Percentiles rank a stretch among this genome's conserved stretches.
phyloP scores from a whole-genome alignment of 495 filamentous ascomycete species.

The Immersiella caudata region DNA sequence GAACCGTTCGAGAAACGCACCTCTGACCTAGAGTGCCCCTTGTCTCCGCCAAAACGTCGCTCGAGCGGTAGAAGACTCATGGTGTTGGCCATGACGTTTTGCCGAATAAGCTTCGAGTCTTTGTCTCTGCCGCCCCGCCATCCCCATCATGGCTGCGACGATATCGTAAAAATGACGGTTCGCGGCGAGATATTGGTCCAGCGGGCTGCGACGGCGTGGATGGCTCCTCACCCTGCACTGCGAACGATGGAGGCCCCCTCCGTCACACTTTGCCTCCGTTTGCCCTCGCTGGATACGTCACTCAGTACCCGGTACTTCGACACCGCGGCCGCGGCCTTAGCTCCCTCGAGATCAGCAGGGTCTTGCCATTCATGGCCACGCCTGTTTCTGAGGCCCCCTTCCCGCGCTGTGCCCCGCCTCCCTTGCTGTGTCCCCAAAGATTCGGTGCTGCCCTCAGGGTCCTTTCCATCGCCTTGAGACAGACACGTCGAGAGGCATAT shows the following conservation, averaged over 20 bases:
- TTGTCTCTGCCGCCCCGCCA: neutral
- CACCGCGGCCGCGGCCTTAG: neutral
- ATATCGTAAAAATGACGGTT: neutral
- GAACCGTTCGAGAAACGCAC: constrained; percentile 1
- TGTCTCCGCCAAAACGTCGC: neutral
- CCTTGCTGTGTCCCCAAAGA: neutral
- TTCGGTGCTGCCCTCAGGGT: neutral
- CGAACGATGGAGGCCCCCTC: neutral
- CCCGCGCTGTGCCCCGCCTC: neutral
- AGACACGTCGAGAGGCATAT: neutral
- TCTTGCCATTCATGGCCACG: constrained; percentile 34
- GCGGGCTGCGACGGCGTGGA: neutral
- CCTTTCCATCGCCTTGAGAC: neutral
- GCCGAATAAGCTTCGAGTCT: neutral
- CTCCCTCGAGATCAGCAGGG: constrained; percentile 41
- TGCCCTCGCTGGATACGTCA: constrained; percentile 26
- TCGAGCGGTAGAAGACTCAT: neutral
- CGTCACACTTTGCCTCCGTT: constrained; percentile 18
- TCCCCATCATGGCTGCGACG: neutral
- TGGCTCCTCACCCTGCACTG: neutral
- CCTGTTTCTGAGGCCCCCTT: neutral
- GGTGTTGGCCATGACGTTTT: neutral
- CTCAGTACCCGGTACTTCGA: constrained; percentile 19
- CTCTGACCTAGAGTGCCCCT: neutral
- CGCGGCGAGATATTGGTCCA: neutral